Evolutionary conservation across 2,329 filamentous ascomycete genomes (phyloP).

Genomic region (Monosporascus sp.): DNA sequence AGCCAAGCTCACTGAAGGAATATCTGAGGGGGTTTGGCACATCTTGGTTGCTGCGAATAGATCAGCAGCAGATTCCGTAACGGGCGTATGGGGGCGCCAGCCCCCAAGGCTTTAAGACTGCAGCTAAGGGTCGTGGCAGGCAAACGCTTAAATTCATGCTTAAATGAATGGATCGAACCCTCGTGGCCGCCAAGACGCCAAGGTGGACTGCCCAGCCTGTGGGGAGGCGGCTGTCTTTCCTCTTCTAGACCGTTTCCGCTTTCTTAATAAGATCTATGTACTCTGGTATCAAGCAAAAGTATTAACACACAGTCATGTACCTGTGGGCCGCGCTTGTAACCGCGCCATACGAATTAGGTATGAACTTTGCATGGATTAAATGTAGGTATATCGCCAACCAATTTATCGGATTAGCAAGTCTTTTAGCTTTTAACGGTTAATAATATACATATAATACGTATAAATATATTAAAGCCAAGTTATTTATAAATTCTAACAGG

Average conservation of each 20-base stretch:
- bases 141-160: constrained; percentile 29
- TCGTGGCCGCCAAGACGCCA: constrained; percentile 25
- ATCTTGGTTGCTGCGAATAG: not conserved
- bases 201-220: constrained; percentile 5
- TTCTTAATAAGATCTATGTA: not conserved
- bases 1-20: not conserved
- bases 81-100: not conserved
- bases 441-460: too few species aligned
- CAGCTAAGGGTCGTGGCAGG: constrained; percentile 1
- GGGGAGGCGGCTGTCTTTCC: not conserved
- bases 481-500: too few species aligned
- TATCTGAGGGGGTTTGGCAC: not conserved
- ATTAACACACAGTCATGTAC: not conserved
- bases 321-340: too few species aligned
- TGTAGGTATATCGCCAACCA: too few species aligned
- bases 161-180: constrained; percentile 22
- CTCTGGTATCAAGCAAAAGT: too few species aligned
- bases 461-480: too few species aligned
- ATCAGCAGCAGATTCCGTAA: not conserved
- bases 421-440: too few species aligned
- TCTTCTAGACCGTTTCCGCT: not conserved
- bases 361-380: too few species aligned
- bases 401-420: too few species aligned
- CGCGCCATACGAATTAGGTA: too few species aligned
- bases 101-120: not conserved